phyloP scores from a whole-genome alignment of 2,329 filamentous ascomycete species.

The Aspergillus sojae region DNA sequence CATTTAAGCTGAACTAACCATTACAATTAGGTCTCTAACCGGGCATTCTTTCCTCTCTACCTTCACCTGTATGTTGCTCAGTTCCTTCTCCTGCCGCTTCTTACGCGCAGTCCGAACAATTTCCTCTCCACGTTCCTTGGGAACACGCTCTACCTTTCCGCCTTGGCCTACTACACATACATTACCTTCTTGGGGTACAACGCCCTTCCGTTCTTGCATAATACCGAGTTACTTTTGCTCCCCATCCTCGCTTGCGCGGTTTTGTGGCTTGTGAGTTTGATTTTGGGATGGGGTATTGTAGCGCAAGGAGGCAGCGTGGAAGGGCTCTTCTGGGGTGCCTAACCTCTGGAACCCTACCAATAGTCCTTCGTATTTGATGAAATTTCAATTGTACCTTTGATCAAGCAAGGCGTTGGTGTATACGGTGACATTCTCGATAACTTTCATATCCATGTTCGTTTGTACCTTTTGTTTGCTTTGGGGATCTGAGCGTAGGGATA shows the following conservation, averaged over 20 bases:
- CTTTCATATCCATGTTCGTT: background rate
- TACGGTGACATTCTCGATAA: slow-evolving; percentile 18
- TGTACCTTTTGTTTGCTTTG: background rate
- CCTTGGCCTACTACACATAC: slow-evolving; percentile 67
- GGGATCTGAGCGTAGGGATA: background rate
- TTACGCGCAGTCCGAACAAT: slow-evolving; percentile 45
- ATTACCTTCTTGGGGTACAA: slow-evolving; percentile 72
- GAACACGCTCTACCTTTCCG: slow-evolving; percentile 68
- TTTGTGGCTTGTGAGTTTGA: slow-evolving; percentile 59
- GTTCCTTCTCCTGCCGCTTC: slow-evolving; percentile 66
- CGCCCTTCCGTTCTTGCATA: slow-evolving; percentile 67
- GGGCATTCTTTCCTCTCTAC: slow-evolving; percentile 69
- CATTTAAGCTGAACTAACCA: background rate
- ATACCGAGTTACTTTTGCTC: slow-evolving; percentile 66
- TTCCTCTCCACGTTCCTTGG: slow-evolving; percentile 59
- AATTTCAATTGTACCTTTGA: slow-evolving; percentile 7
- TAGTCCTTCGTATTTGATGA: background rate
- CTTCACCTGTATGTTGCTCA: slow-evolving; percentile 68
- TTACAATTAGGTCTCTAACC: slow-evolving; percentile 57
- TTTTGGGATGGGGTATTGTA: slow-evolving; percentile 50
- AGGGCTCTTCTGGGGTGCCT: slow-evolving; percentile 49
- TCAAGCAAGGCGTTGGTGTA: slow-evolving; percentile 29
- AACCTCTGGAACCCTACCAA: slow-evolving; percentile 5
- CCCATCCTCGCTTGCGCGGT: slow-evolving; percentile 63
- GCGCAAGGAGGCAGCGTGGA: slow-evolving; percentile 46